Conservation (phyloP, 2,329 filamentous ascomycete species). For the Sporothrix mexicana region DNA sequence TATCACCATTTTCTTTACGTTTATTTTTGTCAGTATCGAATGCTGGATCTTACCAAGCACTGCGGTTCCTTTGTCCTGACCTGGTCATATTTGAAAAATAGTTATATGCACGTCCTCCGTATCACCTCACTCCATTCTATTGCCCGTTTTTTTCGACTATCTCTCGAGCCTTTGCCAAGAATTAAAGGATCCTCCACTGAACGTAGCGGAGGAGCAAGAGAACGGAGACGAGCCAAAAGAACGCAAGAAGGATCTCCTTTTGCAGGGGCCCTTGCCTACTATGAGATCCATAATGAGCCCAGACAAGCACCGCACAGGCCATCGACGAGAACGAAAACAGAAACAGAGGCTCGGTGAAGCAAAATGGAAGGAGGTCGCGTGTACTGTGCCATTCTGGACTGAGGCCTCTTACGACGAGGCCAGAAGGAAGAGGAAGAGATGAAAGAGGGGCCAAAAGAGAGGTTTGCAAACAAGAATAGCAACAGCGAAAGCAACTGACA, state of each 20-base stretch:
- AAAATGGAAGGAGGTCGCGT: conserved; percentile 20
- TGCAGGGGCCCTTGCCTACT: background rate
- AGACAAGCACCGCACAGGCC: background rate
- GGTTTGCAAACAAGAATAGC: background rate
- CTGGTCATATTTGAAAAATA: too few species aligned
- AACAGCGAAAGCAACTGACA: background rate
- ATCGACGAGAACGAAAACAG: background rate
- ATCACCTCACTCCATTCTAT: too few species aligned
- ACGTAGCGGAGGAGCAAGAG: too few species aligned
- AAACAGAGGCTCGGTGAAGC: conserved; percentile 2
- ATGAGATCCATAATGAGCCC: background rate
- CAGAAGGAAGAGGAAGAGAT: background rate
- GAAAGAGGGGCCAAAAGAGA: background rate
- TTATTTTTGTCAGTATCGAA: background rate
- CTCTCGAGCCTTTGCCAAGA: too few species aligned
- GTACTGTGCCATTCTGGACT: background rate
- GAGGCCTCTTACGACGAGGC: too few species aligned
- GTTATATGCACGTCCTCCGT: too few species aligned
- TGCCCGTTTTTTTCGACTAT: too few species aligned
- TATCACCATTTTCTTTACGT: background rate
- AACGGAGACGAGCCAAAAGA: too few species aligned
- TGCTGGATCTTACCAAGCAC: too few species aligned
- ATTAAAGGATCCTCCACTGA: too few species aligned
- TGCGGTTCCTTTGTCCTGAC: too few species aligned
- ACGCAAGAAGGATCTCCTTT: background rate